Conservation (phyloP, 352 stramenopile species). For the Phytopythium chamaehyphon region DNA sequence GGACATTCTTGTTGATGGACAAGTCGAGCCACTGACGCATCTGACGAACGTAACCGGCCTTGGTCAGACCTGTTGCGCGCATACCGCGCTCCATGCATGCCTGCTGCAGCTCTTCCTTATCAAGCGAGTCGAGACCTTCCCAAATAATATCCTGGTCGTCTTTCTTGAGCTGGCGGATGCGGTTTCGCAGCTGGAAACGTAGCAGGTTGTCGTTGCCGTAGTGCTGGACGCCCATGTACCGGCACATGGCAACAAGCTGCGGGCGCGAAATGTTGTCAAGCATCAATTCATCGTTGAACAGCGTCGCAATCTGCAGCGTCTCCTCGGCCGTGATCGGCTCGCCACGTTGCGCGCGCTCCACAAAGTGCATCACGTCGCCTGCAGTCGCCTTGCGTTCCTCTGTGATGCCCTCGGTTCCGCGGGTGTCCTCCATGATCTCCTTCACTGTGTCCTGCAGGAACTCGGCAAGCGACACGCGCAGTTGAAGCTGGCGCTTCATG, state of each 20-base stretch:
- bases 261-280: slow-evolving; percentile 97
- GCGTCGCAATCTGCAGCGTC: slow-evolving; percentile 87
- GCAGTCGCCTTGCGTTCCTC: slow-evolving; percentile 76
- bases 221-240: slow-evolving; percentile 95
- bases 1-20: slow-evolving; percentile 97
- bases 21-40: slow-evolving; percentile 98
- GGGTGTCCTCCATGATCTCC: slow-evolving; percentile 81
- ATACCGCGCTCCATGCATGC: slow-evolving; percentile 98
- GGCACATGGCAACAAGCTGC: slow-evolving; percentile 96
- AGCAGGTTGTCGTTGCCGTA: slow-evolving; percentile 97
- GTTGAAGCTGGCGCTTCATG: slow-evolving; percentile 97
- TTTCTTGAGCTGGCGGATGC: slow-evolving; percentile 93
- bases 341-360: slow-evolving; percentile 75
- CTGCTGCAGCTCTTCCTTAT: slow-evolving; percentile 96
- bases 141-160: slow-evolving; percentile 99
- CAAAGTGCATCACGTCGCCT: slow-evolving; percentile 81
- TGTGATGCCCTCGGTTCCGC: slow-evolving; percentile 72
- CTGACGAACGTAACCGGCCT: slow-evolving; percentile 93
- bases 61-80: slow-evolving; percentile 94
- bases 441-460: slow-evolving; percentile 98
- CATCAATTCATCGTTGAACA: slow-evolving; percentile 98
- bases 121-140: slow-evolving; percentile 97
- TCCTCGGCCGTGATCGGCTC: slow-evolving; percentile 74
- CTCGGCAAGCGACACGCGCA: slow-evolving; percentile 93
- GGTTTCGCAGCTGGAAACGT: slow-evolving; percentile 93